These are phyloP conservation scores for Leishmania gerbilli DNA, from an alignment of 208 protist genomes.

Conservation along the genomic window DNA sequence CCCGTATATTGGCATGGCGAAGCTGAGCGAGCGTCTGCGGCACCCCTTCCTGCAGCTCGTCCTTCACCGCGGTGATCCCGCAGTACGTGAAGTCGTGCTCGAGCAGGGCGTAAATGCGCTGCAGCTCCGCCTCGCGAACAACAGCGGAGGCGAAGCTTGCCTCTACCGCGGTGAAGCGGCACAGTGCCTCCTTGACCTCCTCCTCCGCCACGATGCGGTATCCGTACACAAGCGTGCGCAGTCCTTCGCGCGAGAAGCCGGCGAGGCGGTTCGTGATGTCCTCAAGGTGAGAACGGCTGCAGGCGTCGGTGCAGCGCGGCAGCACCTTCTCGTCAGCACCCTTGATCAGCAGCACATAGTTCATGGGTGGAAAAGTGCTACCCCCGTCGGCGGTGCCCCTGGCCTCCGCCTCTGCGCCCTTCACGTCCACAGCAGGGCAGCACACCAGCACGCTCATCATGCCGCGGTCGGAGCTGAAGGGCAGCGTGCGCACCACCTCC, in stretches of 20 bases:
- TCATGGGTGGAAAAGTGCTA: not conserved
- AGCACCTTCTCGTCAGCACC: constrained; percentile 83
- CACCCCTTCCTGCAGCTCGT: constrained; percentile 96
- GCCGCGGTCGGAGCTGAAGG: constrained; percentile 83
- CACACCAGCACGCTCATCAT: constrained; percentile 80
- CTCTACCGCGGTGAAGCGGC: constrained; percentile 27
- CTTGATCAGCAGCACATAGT: constrained; percentile 71
- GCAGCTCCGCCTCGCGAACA: constrained; percentile 30
- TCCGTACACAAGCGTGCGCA: constrained; percentile 75
- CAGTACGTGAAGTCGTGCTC: constrained; percentile 90
- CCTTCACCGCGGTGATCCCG: constrained; percentile 95
- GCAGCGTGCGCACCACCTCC: constrained; percentile 52
- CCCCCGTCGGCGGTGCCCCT: not conserved
- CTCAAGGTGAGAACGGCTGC: constrained; percentile 26
- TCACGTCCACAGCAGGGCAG: constrained; percentile 9
- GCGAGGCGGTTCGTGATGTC: constrained; percentile 18
- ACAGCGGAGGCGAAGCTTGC: constrained; percentile 21
- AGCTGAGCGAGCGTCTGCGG: constrained; percentile 84
- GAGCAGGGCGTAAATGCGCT: constrained; percentile 58
- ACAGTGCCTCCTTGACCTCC: constrained; percentile 44
- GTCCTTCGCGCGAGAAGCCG: constrained; percentile 44
- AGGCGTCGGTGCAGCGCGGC: constrained; percentile 38
- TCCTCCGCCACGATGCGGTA: constrained; percentile 49
- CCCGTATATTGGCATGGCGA: constrained; percentile 74
- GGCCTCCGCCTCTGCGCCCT: not conserved